Conservation (phyloP, 495 filamentous ascomycete genomes). For the Sabuloglossum arenarium region DNA sequence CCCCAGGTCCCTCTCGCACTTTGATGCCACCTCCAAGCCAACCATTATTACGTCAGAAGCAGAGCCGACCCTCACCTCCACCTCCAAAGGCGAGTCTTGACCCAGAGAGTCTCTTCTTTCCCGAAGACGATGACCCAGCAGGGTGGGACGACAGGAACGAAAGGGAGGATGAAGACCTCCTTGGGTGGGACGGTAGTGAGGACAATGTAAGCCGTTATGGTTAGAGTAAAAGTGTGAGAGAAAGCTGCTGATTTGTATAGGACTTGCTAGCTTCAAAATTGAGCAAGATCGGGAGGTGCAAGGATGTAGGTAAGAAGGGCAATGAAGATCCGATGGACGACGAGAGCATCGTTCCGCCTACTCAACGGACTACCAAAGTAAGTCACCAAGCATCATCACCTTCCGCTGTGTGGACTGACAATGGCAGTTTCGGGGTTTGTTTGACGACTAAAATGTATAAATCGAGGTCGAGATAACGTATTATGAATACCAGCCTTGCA, state of each 20-base stretch:
- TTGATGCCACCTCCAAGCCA: slow-evolving; percentile 17
- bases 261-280: background rate
- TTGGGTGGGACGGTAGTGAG: slow-evolving; percentile 65
- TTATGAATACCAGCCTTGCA: background rate
- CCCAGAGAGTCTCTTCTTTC: slow-evolving; percentile 59
- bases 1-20: background rate
- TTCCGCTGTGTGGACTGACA: background rate
- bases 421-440: slow-evolving; percentile 31
- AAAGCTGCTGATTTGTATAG: background rate
- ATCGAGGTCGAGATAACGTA: background rate
- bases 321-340: slow-evolving; percentile 6
- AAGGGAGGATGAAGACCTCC: slow-evolving; percentile 39
- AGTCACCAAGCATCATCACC: background rate
- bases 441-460: slow-evolving; percentile 26
- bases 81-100: slow-evolving; percentile 40
- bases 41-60: slow-evolving; percentile 9
- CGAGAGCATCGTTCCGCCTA: slow-evolving; percentile 30
- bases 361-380: slow-evolving; percentile 43
- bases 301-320: slow-evolving; percentile 16
- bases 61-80: slow-evolving; percentile 20
- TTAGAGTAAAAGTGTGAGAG: background rate
- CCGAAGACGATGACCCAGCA: slow-evolving; percentile 46
- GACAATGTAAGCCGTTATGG: slow-evolving; percentile 13
- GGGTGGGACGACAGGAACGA: slow-evolving; percentile 68
- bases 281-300: slow-evolving; percentile 11